phyloP scores from a whole-genome alignment of 495 filamentous ascomycete genomes.

The Annulohypoxylon maeteangense region DNA sequence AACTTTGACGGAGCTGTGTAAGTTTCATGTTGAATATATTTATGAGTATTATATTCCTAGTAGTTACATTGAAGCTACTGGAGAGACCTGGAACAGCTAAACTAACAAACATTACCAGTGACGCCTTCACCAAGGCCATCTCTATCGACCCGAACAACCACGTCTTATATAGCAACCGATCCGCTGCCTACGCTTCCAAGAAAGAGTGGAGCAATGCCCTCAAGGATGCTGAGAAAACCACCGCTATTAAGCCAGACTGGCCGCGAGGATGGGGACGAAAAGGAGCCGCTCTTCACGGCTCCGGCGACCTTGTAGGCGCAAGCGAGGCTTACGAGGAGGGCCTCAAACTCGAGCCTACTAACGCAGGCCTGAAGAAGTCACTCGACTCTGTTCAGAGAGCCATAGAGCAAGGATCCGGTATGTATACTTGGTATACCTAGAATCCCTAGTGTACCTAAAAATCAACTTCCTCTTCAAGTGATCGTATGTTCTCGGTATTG shows the following conservation, averaged over 20 bases:
- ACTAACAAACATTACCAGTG: conserved; percentile 61
- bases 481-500: conserved; percentile 12
- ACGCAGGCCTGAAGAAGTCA: conserved; percentile 91
- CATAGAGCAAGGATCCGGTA: conserved; percentile 84
- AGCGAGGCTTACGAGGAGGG: conserved; percentile 91
- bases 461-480: neutral
- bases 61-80: neutral
- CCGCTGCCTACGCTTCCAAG: conserved; percentile 93
- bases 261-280: conserved; percentile 94
- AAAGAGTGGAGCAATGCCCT: conserved; percentile 85
- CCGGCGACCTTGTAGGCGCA: conserved; percentile 84
- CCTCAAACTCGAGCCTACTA: conserved; percentile 87
- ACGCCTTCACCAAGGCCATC: conserved; percentile 94
- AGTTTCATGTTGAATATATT: conserved; percentile 51
- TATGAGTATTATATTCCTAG: neutral
- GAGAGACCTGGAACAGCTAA: neutral
- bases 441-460: too few relatives aligned
- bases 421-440: conserved; percentile 32
- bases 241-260: conserved; percentile 96
- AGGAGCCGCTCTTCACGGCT: conserved; percentile 87
- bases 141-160: conserved; percentile 89
- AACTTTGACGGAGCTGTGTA: conserved; percentile 97
- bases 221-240: conserved; percentile 90
- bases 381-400: conserved; percentile 83
- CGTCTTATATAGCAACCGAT: conserved; percentile 97